Evolutionary conservation across 768 basidiomycete species (phyloP).

Genomic region (Aureoboletus auriporus): DNA sequence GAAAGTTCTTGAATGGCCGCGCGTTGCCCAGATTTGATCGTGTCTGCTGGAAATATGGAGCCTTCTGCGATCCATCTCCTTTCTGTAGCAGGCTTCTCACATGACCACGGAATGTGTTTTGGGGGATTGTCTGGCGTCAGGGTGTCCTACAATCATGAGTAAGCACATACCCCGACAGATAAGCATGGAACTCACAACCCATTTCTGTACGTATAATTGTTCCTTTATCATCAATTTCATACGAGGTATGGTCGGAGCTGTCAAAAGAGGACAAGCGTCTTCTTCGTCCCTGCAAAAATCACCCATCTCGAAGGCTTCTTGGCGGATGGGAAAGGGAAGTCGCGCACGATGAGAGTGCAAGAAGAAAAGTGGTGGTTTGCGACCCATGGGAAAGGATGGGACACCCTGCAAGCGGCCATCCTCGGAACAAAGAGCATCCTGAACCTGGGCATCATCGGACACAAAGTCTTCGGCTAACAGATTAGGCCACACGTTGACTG

Average conservation of each 20-base stretch:
- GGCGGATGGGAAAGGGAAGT: slow-evolving; percentile 21
- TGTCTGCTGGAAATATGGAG: slow-evolving; percentile 24
- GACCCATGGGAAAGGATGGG: slow-evolving; percentile 30
- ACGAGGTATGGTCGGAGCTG: slow-evolving; percentile 34
- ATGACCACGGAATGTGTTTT: slow-evolving; percentile 28
- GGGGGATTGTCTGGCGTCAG: slow-evolving; percentile 20
- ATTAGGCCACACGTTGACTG: slow-evolving; percentile 9
- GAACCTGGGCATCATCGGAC: slow-evolving; percentile 14
- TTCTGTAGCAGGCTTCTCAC: slow-evolving; percentile 16
- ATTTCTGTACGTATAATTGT: slow-evolving; percentile 29
- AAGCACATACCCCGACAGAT: slow-evolving; percentile 1
- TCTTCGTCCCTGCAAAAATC: slow-evolving; percentile 19
- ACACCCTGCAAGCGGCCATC: slow-evolving; percentile 16
- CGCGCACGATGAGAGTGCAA: slow-evolving; percentile 19
- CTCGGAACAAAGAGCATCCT: slow-evolving; percentile 6
- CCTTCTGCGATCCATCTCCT: slow-evolving; percentile 30
- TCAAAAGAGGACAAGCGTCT: slow-evolving; percentile 12
- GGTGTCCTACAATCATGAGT: slow-evolving; percentile 15
- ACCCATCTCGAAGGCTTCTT: slow-evolving; percentile 17
- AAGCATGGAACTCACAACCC: slow-evolving; percentile 28
- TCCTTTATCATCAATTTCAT: slow-evolving; percentile 34
- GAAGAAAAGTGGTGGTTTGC: slow-evolving; percentile 26
- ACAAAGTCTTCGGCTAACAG: slow-evolving; percentile 21
- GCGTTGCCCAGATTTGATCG: slow-evolving; percentile 6
- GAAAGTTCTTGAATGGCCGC: not conserved